These are phyloP conservation scores for Trichosanthes cucumerina DNA, from an alignment of 306 rosid genomes.

Conservation along the genomic window DNA sequence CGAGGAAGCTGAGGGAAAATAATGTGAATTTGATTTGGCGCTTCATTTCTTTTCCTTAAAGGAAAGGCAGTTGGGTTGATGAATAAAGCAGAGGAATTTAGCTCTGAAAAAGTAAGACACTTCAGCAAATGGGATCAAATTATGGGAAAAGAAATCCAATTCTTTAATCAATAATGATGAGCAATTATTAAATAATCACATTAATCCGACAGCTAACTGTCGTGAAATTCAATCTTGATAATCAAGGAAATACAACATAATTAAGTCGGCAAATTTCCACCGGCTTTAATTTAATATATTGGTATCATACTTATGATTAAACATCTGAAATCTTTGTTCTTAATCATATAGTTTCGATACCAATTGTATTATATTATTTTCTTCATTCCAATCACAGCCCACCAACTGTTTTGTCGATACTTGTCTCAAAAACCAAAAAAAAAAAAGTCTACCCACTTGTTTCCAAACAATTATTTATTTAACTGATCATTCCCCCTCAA, in stretches of 20 bases:
- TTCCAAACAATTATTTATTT: neutral
- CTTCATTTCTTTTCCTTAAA: neutral
- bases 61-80: neutral
- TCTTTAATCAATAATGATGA: neutral
- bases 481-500: neutral
- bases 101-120: neutral
- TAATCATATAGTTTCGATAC: neutral
- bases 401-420: neutral
- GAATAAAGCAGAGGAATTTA: neutral
- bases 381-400: slow-evolving; percentile 1
- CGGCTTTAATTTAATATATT: neutral
- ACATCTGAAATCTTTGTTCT: neutral
- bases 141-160: neutral
- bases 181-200: neutral
- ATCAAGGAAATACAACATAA: neutral
- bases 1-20: neutral
- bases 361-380: neutral
- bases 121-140: neutral
- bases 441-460: neutral
- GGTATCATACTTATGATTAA: neutral
- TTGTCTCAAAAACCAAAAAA: neutral
- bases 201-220: neutral
- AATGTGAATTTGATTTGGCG: neutral
- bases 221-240: neutral
- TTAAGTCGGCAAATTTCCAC: neutral